Percentiles rank a stretch among this genome's conserved stretches.
Conservation (phyloP, 768 basidiomycete genomes). For the Rhodotorula diobovata region DNA sequence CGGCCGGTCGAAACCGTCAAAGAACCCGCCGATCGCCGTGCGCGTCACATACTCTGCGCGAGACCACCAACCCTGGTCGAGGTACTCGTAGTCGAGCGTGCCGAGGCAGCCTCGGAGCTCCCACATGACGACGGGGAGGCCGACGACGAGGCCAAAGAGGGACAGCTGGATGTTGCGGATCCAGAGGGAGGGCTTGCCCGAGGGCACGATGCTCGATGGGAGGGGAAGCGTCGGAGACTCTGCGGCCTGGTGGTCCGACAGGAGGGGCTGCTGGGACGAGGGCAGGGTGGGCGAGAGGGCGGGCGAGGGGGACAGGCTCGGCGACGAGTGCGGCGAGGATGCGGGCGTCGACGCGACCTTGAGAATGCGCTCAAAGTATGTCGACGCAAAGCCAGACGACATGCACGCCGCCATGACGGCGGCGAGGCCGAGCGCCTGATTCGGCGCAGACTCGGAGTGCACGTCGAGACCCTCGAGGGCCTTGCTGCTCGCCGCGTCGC, state of each 20-base stretch:
- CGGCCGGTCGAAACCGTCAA: conserved; percentile 68
- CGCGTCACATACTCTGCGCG: neutral
- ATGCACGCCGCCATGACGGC: conserved; percentile 86
- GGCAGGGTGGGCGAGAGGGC: conserved; percentile 6
- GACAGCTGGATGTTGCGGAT: conserved; percentile 93
- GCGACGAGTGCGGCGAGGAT: neutral
- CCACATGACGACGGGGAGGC: conserved; percentile 58
- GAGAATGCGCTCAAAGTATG: conserved; percentile 93
- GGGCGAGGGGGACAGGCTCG: neutral
- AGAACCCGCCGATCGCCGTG: conserved; percentile 44
- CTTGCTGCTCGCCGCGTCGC: neutral
- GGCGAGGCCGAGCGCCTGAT: conserved; percentile 72
- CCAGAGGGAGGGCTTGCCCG: conserved; percentile 72
- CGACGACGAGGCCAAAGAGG: conserved; percentile 82
- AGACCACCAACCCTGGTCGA: conserved; percentile 3
- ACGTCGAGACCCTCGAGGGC: neutral
- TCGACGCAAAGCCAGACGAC: conserved; percentile 89
- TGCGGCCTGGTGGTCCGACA: neutral
- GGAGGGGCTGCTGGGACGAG: conserved; percentile 5
- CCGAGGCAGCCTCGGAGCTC: conserved; percentile 19
- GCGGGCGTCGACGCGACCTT: conserved; percentile 50
- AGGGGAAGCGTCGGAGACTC: neutral
- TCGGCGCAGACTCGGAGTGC: conserved; percentile 50
- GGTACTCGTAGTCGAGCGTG: conserved; percentile 11
- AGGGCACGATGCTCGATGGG: conserved; percentile 52